Base-by-base conservation (phyloP, 306 rosid species). In the Pueraria montana region DNA sequence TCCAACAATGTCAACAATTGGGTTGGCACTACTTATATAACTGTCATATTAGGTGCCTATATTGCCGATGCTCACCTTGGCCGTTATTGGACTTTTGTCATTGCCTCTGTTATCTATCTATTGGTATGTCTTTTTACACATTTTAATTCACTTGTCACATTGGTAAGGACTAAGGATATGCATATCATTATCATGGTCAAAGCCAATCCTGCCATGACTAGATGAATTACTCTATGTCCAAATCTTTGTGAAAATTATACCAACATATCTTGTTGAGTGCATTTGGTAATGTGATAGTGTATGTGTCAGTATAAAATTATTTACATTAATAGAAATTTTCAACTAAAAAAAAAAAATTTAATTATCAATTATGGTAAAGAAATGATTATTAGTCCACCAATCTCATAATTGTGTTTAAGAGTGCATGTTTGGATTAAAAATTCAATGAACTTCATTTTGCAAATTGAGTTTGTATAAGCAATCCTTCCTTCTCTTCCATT, bases 31-130 rank as follows among this genome's bases (percentile, higher is more conserved):
- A 61, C 78, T 72, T 91, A 91, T 89, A 80, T 92, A 2, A 91
- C 90, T 81, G 90, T 93, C 11, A 84, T 92, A 12, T 23, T 94
- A 38, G 97, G 98, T 1, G 97, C 97, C 26, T 94, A 91, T 30
- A 5, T 94, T 10, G 97, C 95, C 0, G 97, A 94, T 27, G 93
- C 95, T 75, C 91, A 87, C 67, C 93, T 92, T 2, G 95, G 97
- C 10, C 95, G 95, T 2, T 94, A 92, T 26, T 84, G 94, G 90
- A 92, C 97, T 1, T 91, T 91, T 59, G 72, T 92, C 59, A 12
- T 84, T 49, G 84, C 94, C 4, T 80, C 87, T 2, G 0, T 40
- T 2, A 50, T 94, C 56, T 91, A 91, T 72, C 80, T 94, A 16
- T 32, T 59, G 71, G 97, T 92, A 89, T n/a, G 79, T 73, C 18